Conservation (phyloP, 225 moss, liverwort and hornwort species). For the Marchantia paleacea region DNA sequence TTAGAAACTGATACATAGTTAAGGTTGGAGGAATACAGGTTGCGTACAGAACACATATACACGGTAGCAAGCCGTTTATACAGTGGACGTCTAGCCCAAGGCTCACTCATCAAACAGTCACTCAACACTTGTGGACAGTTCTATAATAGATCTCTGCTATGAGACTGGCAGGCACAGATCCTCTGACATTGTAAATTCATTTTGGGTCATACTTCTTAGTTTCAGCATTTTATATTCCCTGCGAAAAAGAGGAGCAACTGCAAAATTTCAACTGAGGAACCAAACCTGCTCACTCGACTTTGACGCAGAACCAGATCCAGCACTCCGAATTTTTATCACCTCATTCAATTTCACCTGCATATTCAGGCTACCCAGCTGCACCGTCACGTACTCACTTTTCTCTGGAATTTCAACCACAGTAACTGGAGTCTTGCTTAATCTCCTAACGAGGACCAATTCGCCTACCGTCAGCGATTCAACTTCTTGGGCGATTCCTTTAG, state of each 20-base stretch:
- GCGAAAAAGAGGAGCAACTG: neutral
- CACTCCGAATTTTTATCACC: slow-evolving; percentile 52
- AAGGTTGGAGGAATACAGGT: too few relatives aligned
- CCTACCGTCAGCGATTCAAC: slow-evolving; percentile 52
- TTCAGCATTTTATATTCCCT: neutral
- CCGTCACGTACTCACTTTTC: slow-evolving; percentile 65
- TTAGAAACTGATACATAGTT: too few relatives aligned
- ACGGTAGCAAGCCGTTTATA: too few relatives aligned
- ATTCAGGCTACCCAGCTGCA: slow-evolving; percentile 85
- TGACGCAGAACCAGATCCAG: slow-evolving; percentile 23
- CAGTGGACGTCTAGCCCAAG: too few relatives aligned
- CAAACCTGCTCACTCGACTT: slow-evolving; percentile 12
- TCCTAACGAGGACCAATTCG: slow-evolving; percentile 68
- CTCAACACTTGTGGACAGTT: too few relatives aligned
- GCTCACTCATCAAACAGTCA: too few relatives aligned
- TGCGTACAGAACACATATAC: too few relatives aligned
- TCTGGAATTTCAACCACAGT: slow-evolving; percentile 65
- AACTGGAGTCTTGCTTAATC: slow-evolving; percentile 68
- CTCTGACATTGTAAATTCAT: too few relatives aligned
- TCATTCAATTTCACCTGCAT: slow-evolving; percentile 79
- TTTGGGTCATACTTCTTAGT: too few relatives aligned
- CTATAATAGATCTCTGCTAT: too few relatives aligned
- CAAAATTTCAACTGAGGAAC: neutral
- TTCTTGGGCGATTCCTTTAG: slow-evolving; percentile 16
- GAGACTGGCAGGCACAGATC: too few relatives aligned